Base-by-base conservation (phyloP, 768 basidiomycete genomes). In the Galerina sulciceps region DNA sequence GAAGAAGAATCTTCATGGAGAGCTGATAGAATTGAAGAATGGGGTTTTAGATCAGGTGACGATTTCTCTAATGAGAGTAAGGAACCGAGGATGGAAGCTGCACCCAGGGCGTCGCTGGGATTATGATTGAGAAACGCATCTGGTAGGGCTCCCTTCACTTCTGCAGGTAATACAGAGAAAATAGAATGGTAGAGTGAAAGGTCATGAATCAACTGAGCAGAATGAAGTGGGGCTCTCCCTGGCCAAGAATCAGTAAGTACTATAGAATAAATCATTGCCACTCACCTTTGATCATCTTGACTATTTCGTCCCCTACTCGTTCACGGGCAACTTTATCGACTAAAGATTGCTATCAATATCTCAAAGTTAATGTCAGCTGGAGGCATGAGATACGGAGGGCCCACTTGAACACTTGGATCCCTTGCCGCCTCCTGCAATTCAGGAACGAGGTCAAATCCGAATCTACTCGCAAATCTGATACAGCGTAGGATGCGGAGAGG, bases 401-500 rank as follows among this genome's bases (percentile, higher is more conserved):
- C 14, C 58, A 89, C 90, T 77, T 91, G 89, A 42, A 93, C 90
- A 38, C 72, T 72, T 11, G 76, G 73, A 65, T 90, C 85, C 57
- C 73, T 79, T 2, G 84, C 88, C 14, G 91, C 86, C 13, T 82
- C 78, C 49, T 79, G 75, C 18, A 97, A 75, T 49, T 89, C 89
- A 0, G 79, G 75, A 15, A 90, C 90, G 52, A 98, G 79, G 11
- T 79, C 76, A 65, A 96, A 96, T 20, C 91, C 91, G 70, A 93
- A 94, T 42, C 96, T 82, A 66, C 93, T 93, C 0, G 96, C 90
- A 71, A 99, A 99, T 56, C 97, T 80, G 20, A 99, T 74, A 62
- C 93, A 94, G 37, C 97, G 85, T 20, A 99, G 72, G n/a, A 99
- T 86, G 13, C 97, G 87, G 11, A 99, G 76, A 6, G 97, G 97